Base-by-base conservation (phyloP, 306 rosid genomes). In the Prinsepia uniflora region DNA sequence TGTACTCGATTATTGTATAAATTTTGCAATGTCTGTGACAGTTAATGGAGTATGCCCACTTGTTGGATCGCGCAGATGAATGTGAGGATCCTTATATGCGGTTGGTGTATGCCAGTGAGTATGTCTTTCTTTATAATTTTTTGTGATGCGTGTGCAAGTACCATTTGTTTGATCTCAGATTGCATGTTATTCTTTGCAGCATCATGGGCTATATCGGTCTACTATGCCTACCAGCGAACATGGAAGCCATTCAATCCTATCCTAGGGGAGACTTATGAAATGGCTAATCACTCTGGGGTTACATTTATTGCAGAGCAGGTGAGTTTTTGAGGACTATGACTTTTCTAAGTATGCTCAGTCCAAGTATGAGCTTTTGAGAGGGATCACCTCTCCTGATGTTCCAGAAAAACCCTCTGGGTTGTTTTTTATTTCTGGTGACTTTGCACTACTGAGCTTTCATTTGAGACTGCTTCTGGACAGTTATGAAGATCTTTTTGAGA, bases 221-320 rank as follows among this genome's bases (percentile, higher is more conserved):
- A 92, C 76, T 90, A 77, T 73, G 98, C 98, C 0, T 92, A 84
- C 80, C 98, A 92, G 79, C 79, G 98, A 78, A 92, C 96, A 47
- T 92, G 96, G 98, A 92, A 92, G 84, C 98, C 96, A 69, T 92
- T 90, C 78, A 92, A 92, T 84, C 98, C 98, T 63, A 92, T 92
- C 72, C 96, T 92, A 45, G 98, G 96, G 70, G 96, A 92, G 84
- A 92, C 96, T 55, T 92, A 88, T 81, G 98, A 92, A 81, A 42
- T 92, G 91, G 79, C 14, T 63, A 88, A 92, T 79, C 91, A 92
- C 40, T 80, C 70, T 55, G 98, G 96, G 70, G 39, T 92, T 73
- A 65, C 93, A 80, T 92, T 92, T 76, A 67, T 92, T 68, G 65
- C 98, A 43, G 96, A 92, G 85, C 98, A 92, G 96, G 98, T 90